phyloP scores from a whole-genome alignment of 192 early-diverging fungal species.

The Haplosporangium gracile region DNA sequence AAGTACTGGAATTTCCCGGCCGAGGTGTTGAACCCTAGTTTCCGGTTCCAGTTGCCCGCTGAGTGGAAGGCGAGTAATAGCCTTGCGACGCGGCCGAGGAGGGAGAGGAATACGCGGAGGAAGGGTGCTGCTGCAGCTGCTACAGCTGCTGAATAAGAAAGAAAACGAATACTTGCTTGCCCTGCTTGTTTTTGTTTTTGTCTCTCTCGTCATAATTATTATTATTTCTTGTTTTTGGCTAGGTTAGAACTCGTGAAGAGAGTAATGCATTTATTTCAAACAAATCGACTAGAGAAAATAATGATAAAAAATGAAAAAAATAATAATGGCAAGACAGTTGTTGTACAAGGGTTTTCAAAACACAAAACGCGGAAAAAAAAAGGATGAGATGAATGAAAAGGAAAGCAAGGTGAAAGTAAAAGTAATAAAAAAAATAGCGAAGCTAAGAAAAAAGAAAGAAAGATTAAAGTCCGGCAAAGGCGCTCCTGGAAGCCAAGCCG shows the following conservation, averaged over 20 bases:
- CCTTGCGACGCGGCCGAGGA: slow-evolving; percentile 58
- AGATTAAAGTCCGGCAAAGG: neutral
- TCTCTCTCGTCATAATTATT: too few relatives aligned
- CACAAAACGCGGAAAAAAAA: neutral
- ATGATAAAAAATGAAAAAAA: neutral
- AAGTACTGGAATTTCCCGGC: slow-evolving; percentile 64
- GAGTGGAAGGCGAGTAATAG: slow-evolving; percentile 63
- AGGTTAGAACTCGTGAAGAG: neutral
- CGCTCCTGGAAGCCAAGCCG: slow-evolving; percentile 2
- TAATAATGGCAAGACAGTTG: neutral
- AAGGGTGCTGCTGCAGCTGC: slow-evolving; percentile 6
- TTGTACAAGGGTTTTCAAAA: slow-evolving; percentile 7
- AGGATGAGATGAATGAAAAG: slow-evolving; percentile 3
- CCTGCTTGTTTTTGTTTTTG: too few relatives aligned
- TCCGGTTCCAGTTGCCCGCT: slow-evolving; percentile 60
- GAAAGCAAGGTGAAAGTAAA: neutral
- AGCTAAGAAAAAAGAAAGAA: neutral
- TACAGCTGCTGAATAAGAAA: neutral
- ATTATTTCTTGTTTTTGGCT: too few relatives aligned
- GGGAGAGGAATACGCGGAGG: slow-evolving; percentile 49
- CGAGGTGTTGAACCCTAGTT: slow-evolving; percentile 49
- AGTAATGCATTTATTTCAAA: neutral
- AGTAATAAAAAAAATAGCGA: neutral
- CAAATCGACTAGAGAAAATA: neutral
- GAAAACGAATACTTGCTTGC: neutral